Conservation (phyloP, 495 filamentous ascomycete species). For the Talaromyces nanjingensis region DNA sequence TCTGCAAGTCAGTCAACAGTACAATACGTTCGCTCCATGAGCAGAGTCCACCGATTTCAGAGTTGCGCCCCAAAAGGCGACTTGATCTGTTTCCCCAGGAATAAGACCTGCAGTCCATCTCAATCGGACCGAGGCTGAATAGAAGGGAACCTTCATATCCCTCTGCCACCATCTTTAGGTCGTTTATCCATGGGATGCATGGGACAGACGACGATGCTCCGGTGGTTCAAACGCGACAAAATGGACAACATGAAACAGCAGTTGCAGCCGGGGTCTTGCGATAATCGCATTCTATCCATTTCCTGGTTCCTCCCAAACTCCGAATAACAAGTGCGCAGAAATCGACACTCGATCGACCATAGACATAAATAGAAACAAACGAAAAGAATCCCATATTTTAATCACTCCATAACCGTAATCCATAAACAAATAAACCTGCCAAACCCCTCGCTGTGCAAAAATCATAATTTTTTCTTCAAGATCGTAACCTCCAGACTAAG, state of each 20-base stretch:
- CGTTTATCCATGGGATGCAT: conserved; percentile 51
- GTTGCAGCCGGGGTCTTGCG: neutral
- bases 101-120: conserved; percentile 25
- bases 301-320: neutral
- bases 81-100: conserved; percentile 26
- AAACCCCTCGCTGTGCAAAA: neutral
- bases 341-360: neutral
- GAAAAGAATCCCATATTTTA: neutral
- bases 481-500: conserved; percentile 22
- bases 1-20: neutral
- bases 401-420: neutral
- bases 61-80: neutral
- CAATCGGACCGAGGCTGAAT: conserved; percentile 24
- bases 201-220: conserved; percentile 65
- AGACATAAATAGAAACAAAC: neutral
- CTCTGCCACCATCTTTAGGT: conserved; percentile 80
- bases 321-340: neutral
- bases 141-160: conserved; percentile 18
- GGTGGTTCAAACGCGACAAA: conserved; percentile 19
- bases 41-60: neutral
- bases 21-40: neutral
- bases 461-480: conserved; percentile 17
- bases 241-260: neutral
- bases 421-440: neutral
- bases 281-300: neutral